phyloP scores from a whole-genome alignment of 306 rosid species.

The Begonia peltatifolia region DNA sequence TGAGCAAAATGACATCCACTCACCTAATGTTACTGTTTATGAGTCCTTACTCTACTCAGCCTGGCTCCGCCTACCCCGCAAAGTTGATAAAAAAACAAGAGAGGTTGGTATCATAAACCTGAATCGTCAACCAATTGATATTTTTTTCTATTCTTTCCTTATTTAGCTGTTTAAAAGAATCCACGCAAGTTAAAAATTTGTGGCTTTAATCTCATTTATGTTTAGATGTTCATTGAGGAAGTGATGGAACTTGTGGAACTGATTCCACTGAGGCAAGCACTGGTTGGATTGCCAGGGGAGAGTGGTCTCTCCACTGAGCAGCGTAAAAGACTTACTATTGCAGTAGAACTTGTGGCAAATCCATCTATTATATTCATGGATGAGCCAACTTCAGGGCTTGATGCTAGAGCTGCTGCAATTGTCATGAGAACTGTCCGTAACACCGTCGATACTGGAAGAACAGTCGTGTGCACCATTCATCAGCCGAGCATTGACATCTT shows the following conservation, averaged over 20 bases:
- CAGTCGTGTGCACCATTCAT: conserved; percentile 47
- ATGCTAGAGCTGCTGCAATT: conserved; percentile 49
- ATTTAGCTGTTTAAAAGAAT: too few relatives aligned
- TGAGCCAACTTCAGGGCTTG: conserved; percentile 47
- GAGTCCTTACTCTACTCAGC: conserved; percentile 66
- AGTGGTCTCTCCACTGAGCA: conserved; percentile 40
- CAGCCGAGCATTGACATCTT: conserved; percentile 54
- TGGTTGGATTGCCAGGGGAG: conserved; percentile 41
- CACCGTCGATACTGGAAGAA: conserved; percentile 41
- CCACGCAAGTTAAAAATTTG: background rate
- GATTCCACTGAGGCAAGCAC: conserved; percentile 22
- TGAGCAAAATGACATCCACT: conserved; percentile 81
- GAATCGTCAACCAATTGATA: too few relatives aligned
- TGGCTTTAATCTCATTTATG: background rate
- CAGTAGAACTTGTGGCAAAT: conserved; percentile 45
- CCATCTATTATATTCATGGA: conserved; percentile 50
- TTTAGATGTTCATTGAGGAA: conserved; percentile 33
- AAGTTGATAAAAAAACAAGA: conserved; percentile 31
- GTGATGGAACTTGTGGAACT: conserved; percentile 46
- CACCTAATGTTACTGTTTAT: conserved; percentile 62
- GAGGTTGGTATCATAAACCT: conserved; percentile 18
- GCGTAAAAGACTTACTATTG: conserved; percentile 39
- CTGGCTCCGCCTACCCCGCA: conserved; percentile 56
- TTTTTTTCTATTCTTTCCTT: too few relatives aligned
- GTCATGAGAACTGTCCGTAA: conserved; percentile 47